Base-by-base conservation (phyloP, 148 eudicot genomes). In the Camellia japonica region DNA sequence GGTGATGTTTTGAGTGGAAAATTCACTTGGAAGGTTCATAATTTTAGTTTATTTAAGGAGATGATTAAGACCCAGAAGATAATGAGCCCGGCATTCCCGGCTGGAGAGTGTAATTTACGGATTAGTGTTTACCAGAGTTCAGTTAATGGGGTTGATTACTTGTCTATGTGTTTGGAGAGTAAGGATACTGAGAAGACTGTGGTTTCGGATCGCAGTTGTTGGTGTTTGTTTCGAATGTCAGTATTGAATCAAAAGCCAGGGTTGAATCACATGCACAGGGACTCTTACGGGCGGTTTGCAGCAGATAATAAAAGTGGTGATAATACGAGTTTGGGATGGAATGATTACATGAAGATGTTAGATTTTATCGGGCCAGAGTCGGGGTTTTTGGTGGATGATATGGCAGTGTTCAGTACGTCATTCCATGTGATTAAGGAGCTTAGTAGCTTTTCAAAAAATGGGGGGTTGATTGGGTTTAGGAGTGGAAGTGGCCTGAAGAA, bases 131-230 rank as follows among this genome's bases (percentile, higher is more conserved):
- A 96, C 58, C 99, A 96, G 86, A 96, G 99, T 62, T 83, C 90
- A 23, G 97, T 96, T 41, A 94, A 88, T 71, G 98, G 98, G 76
- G 94, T 89, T 6, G 99, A 96, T 62, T 86, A 91, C 84, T 68
- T 96, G 89, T 96, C 99, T 0, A 94, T 96, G 98, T 96, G 99
- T 80, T 90, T 96, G 89, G 99, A 96, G 93, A 96, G 98, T 83
- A 96, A 96, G 84, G 99, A 96, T 71, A 91, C 92, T 0, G 99
- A 96, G 83, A 96, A 96, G 89, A 87, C 80, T 19, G 13, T 82
- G 78, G 67, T 83, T 41, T 73, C 89, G 1, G 99, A 96, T 80
- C 80, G 98, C 86, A 94, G 97, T 80, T 96, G 99, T 78, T 96
- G 99, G 99, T 96, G 99, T 82, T 90, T 96, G 93, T 96, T 96